Conservation (phyloP, 495 filamentous ascomycete species). For the Aspergillus homomorphus region DNA sequence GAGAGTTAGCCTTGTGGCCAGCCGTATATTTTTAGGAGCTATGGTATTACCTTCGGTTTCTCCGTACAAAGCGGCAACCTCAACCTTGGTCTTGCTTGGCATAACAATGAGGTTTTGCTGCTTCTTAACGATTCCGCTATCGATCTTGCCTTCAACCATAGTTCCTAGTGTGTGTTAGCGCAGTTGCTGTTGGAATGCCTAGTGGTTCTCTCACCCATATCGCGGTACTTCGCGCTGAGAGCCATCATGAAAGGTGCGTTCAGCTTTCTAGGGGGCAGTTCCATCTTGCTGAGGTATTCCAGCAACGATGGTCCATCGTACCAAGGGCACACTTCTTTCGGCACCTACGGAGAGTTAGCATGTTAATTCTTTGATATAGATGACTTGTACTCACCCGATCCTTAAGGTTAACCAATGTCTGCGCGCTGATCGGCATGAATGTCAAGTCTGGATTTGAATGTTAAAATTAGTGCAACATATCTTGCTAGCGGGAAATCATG, state of each 20-base stretch:
- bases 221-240: slow-evolving; percentile 88
- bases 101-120: slow-evolving; percentile 81
- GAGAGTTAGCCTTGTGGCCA: too few relatives aligned
- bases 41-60: too few relatives aligned
- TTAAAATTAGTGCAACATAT: not conserved
- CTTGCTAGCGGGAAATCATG: not conserved
- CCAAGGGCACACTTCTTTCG: slow-evolving; percentile 64
- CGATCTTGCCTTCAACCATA: slow-evolving; percentile 95
- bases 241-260: slow-evolving; percentile 99
- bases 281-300: slow-evolving; percentile 89
- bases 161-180: too few relatives aligned
- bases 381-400: slow-evolving; percentile 65
- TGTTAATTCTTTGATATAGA: not conserved
- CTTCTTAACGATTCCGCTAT: slow-evolving; percentile 90
- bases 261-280: slow-evolving; percentile 88
- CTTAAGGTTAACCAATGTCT: slow-evolving; percentile 81
- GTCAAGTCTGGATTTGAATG: slow-evolving; percentile 55
- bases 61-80: slow-evolving; percentile 81
- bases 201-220: too few relatives aligned
- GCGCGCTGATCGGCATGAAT: slow-evolving; percentile 96
- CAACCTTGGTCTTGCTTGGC: slow-evolving; percentile 81
- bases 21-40: too few relatives aligned
- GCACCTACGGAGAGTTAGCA: not conserved
- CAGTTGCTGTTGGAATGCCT: too few relatives aligned
- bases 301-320: slow-evolving; percentile 91